Conservation (phyloP, 139 green algal species). For the Spirogloea muscicola region DNA sequence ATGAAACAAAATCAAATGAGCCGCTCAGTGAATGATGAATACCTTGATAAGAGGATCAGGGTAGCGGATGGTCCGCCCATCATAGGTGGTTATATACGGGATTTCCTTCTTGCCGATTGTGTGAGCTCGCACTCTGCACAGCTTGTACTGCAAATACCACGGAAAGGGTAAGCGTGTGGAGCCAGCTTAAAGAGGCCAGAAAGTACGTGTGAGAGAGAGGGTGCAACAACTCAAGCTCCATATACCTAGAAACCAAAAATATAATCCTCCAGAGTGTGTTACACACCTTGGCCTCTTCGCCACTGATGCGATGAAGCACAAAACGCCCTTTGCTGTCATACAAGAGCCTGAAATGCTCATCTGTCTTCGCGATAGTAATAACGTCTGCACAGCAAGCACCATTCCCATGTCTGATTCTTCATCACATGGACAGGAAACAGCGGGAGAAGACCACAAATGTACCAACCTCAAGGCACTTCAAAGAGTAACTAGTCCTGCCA, state of each 20-base stretch:
- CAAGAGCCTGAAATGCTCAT: constrained; percentile 82
- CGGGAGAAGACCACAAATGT: too few relatives aligned
- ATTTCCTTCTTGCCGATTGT: constrained; percentile 84
- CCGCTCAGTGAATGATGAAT: too few relatives aligned
- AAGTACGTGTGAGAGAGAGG: too few relatives aligned
- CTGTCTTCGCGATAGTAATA: constrained; percentile 92
- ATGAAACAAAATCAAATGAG: too few relatives aligned
- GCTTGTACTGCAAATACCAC: constrained; percentile 96
- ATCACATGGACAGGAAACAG: too few relatives aligned
- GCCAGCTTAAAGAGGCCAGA: too few relatives aligned
- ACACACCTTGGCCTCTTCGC: constrained; percentile 71
- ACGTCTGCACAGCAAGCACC: constrained; percentile 68
- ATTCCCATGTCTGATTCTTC: too few relatives aligned
- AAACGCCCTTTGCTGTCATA: constrained; percentile 98
- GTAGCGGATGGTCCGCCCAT: constrained; percentile 97
- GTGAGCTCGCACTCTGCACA: constrained; percentile 81
- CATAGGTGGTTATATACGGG: constrained; percentile 89
- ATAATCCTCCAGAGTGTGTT: background rate
- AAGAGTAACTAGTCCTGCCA: too few relatives aligned
- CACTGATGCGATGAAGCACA: constrained; percentile 91
- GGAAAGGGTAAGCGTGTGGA: too few relatives aligned
- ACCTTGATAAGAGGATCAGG: constrained; percentile 95
- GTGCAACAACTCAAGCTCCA: too few relatives aligned
- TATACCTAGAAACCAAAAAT: too few relatives aligned
- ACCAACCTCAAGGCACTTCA: too few relatives aligned